Evolutionary conservation across 257 asterid species (phyloP), one percentile per base, ranked within the genome.

Genomic region (Jaltomata sinuosa): DNA sequence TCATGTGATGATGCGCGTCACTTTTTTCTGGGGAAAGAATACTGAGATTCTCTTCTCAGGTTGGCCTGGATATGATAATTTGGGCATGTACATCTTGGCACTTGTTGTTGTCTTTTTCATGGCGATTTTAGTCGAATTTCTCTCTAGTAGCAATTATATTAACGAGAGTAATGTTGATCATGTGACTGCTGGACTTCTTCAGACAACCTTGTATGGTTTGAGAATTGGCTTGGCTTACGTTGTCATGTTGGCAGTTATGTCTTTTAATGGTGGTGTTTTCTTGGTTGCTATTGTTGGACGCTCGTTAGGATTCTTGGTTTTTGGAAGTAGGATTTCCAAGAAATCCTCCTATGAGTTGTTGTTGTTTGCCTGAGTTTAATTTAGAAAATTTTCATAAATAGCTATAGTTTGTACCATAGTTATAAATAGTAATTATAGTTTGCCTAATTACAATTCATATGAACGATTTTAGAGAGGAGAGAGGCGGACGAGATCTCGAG

Each of bases 241-340:
- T 16, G 92, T 95, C 21, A 93, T 92, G 98, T 92, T 95, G 31
- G 93, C 97, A 16, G 89, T 93, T 29, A 95, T 95, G 97, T 93
- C 95, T 6, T 95, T 91, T 68, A 93, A 95, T 81, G 96, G 83
- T 12, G 97, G 97, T 5, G 92, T 90, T 18, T 92, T 95, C 47
- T 80, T 93, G 2, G 93, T 81, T 3, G 98, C 95, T n/a, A 36
- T 95, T 19, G 89, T 85, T 4, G 98, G 97, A 0, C 98, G 90
- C 15, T 84, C 85, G 0, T 38, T 90, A 10, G 98, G 98, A 18
- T 94, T 94, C 45, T 92, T 91, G 85, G 57, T 91, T 22, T 92
- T 94, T 9, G 96, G 94, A 31, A 92, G 93, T 59, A 83, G 93
- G 86, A 91, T 83, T 67, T 88, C 88, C 59, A 84, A 52, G 16